A percentile compares a stretch with the other conserved stretches of the same genome.
phyloP scores from a whole-genome alignment of 108 stramenopile species.

The Nitzschia palea region DNA sequence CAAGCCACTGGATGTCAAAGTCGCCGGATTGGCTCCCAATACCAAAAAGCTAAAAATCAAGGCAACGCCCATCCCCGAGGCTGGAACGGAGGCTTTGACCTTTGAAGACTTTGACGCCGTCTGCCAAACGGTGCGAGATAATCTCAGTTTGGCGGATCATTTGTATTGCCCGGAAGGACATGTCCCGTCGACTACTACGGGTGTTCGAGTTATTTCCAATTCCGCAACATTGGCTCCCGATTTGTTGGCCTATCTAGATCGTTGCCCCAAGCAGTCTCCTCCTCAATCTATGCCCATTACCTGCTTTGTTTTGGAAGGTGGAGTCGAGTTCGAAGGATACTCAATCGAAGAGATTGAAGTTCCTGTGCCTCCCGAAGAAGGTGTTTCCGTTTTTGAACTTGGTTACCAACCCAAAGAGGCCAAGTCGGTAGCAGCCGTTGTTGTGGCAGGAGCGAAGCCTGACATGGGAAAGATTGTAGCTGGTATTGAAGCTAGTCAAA shows the following conservation, averaged over 20 bases:
- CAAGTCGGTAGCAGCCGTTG: slow-evolving; percentile 80
- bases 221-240: slow-evolving; percentile 56
- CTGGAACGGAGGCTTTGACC: slow-evolving; percentile 68
- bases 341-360: slow-evolving; percentile 86
- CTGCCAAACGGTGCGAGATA: slow-evolving; percentile 69
- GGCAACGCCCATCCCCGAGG: slow-evolving; percentile 66
- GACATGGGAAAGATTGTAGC: slow-evolving; percentile 68
- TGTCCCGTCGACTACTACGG: slow-evolving; percentile 68
- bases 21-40: slow-evolving; percentile 65
- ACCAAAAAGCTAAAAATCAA: slow-evolving; percentile 67
- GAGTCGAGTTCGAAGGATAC: slow-evolving; percentile 69
- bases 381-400: slow-evolving; percentile 36
- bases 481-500: slow-evolving; percentile 77
- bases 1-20: slow-evolving; percentile 81
- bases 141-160: slow-evolving; percentile 55
- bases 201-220: slow-evolving; percentile 84
- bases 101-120: slow-evolving; percentile 78
- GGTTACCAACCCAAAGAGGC: slow-evolving; percentile 54
- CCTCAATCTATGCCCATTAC: slow-evolving; percentile 71
- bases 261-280: slow-evolving; percentile 69
- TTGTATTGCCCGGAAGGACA: slow-evolving; percentile 87
- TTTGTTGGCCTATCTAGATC: slow-evolving; percentile 79
- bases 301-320: slow-evolving; percentile 68
- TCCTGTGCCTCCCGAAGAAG: slow-evolving; percentile 39
- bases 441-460: slow-evolving; percentile 60